Evolutionary conservation across 768 basidiomycete genomes (phyloP).

Genomic region (Aureoboletus auriporus): DNA sequence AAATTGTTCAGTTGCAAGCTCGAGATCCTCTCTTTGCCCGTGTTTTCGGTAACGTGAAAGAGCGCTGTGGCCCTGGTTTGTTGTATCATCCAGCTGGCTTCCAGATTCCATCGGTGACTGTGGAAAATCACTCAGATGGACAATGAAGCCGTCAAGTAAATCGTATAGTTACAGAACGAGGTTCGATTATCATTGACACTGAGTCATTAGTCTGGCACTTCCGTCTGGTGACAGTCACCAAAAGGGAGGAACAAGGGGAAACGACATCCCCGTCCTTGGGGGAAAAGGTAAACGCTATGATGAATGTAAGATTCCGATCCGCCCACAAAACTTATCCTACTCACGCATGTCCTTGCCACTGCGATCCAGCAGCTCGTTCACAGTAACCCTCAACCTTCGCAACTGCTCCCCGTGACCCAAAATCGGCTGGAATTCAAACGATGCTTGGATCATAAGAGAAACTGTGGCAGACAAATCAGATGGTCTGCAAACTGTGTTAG

Average conservation of each 20-base stretch:
- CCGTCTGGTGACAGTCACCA: background rate
- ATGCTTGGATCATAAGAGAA: background rate
- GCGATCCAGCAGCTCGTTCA: background rate
- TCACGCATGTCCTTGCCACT: background rate
- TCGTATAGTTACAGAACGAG: background rate
- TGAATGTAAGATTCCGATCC: background rate
- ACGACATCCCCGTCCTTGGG: background rate
- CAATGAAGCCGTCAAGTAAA: background rate
- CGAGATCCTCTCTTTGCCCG: no score
- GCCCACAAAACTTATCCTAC: background rate
- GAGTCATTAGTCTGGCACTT: background rate
- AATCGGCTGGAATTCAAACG: background rate
- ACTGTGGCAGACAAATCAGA: background rate
- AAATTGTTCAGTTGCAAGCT: no score
- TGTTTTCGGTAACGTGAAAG: background rate
- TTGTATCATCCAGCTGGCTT: no score
- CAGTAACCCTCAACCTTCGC: background rate
- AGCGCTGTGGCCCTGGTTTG: no score
- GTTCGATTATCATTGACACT: background rate
- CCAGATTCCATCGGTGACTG: no score
- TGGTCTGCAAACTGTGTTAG: background rate
- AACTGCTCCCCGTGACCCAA: background rate
- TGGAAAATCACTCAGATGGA: background rate
- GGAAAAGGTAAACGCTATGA: background rate
- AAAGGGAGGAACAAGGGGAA: conserved; percentile 1